phyloP scores from a whole-genome alignment of 192 early-diverging fungal species.

The Phycomyces nitens region DNA sequence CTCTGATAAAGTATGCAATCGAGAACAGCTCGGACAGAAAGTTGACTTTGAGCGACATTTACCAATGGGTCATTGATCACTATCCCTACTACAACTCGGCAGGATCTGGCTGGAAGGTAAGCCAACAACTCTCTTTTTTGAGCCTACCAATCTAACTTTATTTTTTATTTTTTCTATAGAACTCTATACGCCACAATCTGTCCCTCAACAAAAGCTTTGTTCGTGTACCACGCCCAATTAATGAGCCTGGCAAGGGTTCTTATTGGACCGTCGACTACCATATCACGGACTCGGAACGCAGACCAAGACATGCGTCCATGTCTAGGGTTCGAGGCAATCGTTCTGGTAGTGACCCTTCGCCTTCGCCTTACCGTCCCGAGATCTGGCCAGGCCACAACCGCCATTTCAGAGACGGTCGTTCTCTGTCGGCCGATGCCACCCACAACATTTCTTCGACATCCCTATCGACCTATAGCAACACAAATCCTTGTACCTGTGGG shows the following conservation, averaged over 20 bases:
- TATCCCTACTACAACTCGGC: conserved; percentile 76
- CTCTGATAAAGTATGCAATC: conserved; percentile 77
- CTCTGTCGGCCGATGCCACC: conserved; percentile 14
- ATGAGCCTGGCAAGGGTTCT: conserved; percentile 84
- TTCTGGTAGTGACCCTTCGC: conserved; percentile 24
- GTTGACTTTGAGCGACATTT: conserved; percentile 80
- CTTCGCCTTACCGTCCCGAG: conserved; percentile 2
- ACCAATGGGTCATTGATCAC: conserved; percentile 67
- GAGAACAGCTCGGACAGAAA: conserved; percentile 52
- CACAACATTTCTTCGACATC: conserved; percentile 1
- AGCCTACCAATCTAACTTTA: no score
- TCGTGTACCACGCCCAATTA: conserved; percentile 69
- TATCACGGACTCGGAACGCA: conserved; percentile 29
- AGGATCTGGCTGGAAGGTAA: conserved; percentile 55
- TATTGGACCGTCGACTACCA: conserved; percentile 75
- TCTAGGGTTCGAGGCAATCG: conserved; percentile 25
- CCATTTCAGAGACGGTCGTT: conserved; percentile 16
- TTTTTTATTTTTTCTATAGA: conserved; percentile 56
- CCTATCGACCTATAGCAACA: background rate
- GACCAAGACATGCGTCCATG: conserved; percentile 4
- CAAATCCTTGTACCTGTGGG: background rate
- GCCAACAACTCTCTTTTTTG: background rate
- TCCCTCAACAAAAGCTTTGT: conserved; percentile 82
- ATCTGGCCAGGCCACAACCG: conserved; percentile 6
- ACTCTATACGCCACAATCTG: conserved; percentile 84